Base-by-base conservation (phyloP, 1,284 basidiomycete genomes). In the Cryptococcus maquisensis region DNA sequence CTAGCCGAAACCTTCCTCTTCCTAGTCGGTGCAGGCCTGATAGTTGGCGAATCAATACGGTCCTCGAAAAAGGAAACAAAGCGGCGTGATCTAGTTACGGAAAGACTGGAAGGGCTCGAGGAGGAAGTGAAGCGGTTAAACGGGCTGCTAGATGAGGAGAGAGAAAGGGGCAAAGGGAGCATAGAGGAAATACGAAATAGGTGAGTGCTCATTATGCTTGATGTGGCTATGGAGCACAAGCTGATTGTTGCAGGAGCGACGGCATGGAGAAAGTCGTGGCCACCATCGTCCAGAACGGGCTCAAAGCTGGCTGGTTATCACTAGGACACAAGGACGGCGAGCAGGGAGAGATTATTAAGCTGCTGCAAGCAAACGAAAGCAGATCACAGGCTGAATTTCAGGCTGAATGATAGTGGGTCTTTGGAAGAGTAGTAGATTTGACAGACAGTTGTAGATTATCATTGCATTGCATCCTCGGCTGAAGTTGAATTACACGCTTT, bases 1-100 rank as follows among this genome's bases (percentile, higher is more conserved):
- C 77, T 94, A 12, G 90, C 90, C 0, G 90, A 93, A 75, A 85
- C 87, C 0, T 94, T 94, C 67, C 81, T 94, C 4, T 93, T 94
- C 72, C 63, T 79, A 6, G 90, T 94, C 3, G 90, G 88, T 0
- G 85, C 86, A 0, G 75, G 77, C 0, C 77, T 93, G 7, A 90
- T 93, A 49, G 60, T 92, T 2, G 86, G 86, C 4, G 90, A 94
- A 73, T 79, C 84, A 39, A 92, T 83, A 79, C 84, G 90, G 5
- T 83, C 84, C 0, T 87, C 87, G 1, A 79, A 87, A 36, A 89
- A 82, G 65, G 81, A 86, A 56, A 81, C 82, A 1, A 88, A 84
- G 69, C 83, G 88, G 42, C 77, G 89, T 49, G 88, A 89, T 64
- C 78, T 79, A 47, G 85, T 93, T 3, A 83, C 86, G 57, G 89